Evolutionary conservation across 208 protist species (phyloP).

Genomic region (Leishmania martiniquensis): DNA sequence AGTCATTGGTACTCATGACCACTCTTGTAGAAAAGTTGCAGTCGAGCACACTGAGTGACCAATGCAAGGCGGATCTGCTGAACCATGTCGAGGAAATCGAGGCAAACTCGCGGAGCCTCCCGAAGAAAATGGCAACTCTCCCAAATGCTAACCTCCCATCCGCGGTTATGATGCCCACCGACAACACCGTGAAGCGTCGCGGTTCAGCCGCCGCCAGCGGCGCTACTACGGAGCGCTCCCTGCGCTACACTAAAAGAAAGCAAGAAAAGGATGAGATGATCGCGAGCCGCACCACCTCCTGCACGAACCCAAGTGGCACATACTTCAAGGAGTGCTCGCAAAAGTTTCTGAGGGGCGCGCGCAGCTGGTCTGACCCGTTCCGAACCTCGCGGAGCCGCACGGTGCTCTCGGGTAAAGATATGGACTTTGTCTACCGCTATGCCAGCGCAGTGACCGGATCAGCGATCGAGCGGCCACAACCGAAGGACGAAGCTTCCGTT

Average conservation of each 20-base stretch:
- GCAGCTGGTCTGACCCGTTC: conserved; percentile 50
- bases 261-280: conserved; percentile 25
- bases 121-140: conserved; percentile 56
- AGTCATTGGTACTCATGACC: conserved; percentile 36
- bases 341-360: conserved; percentile 19
- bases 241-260: conserved; percentile 34
- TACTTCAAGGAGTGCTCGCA: conserved; percentile 72
- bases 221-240: conserved; percentile 17
- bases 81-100: conserved; percentile 70
- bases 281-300: conserved; percentile 6
- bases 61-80: conserved; percentile 74
- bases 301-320: conserved; percentile 8
- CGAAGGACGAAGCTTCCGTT: conserved; percentile 32
- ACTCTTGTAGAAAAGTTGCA: conserved; percentile 70
- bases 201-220: conserved; percentile 5
- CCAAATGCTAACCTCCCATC: conserved; percentile 49
- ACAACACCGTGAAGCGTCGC: conserved; percentile 33
- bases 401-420: conserved; percentile 62
- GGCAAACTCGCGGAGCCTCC: conserved; percentile 50
- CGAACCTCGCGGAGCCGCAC: conserved; percentile 48
- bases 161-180: conserved; percentile 38
- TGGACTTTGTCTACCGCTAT: conserved; percentile 87
- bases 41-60: conserved; percentile 55
- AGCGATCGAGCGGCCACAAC: conserved; percentile 39
- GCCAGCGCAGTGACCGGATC: conserved; percentile 54